Conservation (phyloP, 2,329 filamentous ascomycete genomes). For the Exutisphaerella laricina region DNA sequence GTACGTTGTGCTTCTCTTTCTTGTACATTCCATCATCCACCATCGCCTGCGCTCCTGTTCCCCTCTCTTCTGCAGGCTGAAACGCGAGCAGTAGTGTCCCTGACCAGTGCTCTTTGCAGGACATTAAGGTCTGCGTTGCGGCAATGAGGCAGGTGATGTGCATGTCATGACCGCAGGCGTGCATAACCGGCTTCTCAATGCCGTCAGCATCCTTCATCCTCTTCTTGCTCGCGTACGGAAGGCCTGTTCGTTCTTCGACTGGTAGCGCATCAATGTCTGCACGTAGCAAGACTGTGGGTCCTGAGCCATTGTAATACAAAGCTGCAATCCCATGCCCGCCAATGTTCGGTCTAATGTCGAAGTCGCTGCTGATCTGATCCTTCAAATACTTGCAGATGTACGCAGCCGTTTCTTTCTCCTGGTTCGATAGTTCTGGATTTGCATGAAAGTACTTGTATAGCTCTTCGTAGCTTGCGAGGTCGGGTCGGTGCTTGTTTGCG, state of each 20-base stretch:
- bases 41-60: slow-evolving; percentile 58
- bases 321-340: slow-evolving; percentile 56
- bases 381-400: slow-evolving; percentile 42
- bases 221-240: slow-evolving; percentile 51
- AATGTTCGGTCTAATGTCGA: slow-evolving; percentile 47
- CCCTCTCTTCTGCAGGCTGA: slow-evolving; percentile 63
- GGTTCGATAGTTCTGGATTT: slow-evolving; percentile 55
- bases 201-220: slow-evolving; percentile 43
- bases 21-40: slow-evolving; percentile 55
- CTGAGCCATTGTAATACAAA: slow-evolving; percentile 51
- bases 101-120: slow-evolving; percentile 46
- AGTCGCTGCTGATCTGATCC: slow-evolving; percentile 29
- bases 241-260: slow-evolving; percentile 50
- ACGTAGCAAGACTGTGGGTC: slow-evolving; percentile 53
- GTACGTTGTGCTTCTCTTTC: slow-evolving; percentile 37
- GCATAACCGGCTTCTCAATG: slow-evolving; percentile 54
- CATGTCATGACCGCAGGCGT: slow-evolving; percentile 64
- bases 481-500: slow-evolving; percentile 33
- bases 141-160: slow-evolving; percentile 57
- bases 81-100: slow-evolving; percentile 61
- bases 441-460: slow-evolving; percentile 56
- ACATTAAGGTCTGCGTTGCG: slow-evolving; percentile 47
- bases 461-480: slow-evolving; percentile 45
- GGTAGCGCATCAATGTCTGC: slow-evolving; percentile 61
- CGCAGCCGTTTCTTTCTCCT: slow-evolving; percentile 50